Evolutionary conservation across 2,329 filamentous ascomycete species (phyloP).

Genomic region (Fusarium annulatum): DNA sequence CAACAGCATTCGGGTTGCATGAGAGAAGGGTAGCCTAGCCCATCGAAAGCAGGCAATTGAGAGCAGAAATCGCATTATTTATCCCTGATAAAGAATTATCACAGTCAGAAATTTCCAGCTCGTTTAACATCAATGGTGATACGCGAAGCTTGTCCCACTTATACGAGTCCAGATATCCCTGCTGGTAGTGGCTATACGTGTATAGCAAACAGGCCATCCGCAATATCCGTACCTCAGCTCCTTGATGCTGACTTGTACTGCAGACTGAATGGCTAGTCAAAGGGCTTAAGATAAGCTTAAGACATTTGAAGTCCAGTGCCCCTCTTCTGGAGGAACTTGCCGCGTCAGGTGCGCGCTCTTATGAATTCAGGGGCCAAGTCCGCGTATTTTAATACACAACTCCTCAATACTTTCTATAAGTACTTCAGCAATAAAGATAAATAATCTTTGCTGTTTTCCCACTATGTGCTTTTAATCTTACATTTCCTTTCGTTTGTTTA

Average conservation of each 20-base stretch:
- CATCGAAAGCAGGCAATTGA: rapidly evolving
- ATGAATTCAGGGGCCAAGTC: background rate
- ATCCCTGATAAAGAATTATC: too few relatives aligned
- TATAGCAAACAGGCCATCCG: background rate
- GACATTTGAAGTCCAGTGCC: background rate
- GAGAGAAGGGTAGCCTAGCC: rapidly evolving
- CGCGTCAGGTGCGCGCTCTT: background rate
- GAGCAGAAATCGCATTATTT: background rate
- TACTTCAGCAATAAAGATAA: background rate
- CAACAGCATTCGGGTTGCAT: too few relatives aligned
- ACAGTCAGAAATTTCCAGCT: background rate
- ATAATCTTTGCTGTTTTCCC: background rate
- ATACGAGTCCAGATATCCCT: background rate
- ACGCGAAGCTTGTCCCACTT: background rate
- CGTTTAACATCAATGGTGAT: too few relatives aligned
- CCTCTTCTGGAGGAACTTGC: background rate
- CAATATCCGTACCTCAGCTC: background rate
- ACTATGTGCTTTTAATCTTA: too few relatives aligned
- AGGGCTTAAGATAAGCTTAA: background rate
- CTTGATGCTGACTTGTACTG: rapidly evolving
- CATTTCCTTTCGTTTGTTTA: background rate
- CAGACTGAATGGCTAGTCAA: too few relatives aligned
- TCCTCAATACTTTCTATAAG: background rate
- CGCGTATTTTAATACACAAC: background rate
- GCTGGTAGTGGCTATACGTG: background rate